phyloP scores from a whole-genome alignment of 164 flowering plant genomes.

The Annona squamosa region DNA sequence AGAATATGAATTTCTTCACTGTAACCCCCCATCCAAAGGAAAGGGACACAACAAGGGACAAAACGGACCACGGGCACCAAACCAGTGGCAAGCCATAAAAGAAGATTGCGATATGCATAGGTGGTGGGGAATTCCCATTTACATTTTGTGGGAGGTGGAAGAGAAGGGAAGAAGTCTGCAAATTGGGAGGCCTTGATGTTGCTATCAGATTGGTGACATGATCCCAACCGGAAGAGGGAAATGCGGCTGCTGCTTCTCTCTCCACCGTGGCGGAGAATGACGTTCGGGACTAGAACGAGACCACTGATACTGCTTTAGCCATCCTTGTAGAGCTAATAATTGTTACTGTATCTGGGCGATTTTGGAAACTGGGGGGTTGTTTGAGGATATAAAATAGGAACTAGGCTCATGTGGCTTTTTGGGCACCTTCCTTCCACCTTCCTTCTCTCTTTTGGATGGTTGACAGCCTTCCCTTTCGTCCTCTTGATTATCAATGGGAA shows the following conservation, averaged over 20 bases:
- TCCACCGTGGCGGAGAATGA: not conserved
- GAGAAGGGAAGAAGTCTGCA: not conserved
- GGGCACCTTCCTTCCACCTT: not conserved
- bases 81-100: not conserved
- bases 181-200: slow-evolving; percentile 1
- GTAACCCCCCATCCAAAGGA: not conserved
- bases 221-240: not conserved
- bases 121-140: not conserved
- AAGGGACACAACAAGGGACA: not conserved
- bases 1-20: not conserved
- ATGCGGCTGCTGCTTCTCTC: not conserved
- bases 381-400: not conserved
- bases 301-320: not conserved
- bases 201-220: not conserved
- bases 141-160: slow-evolving; percentile 1
- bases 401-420: not conserved
- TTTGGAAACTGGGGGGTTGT: not conserved
- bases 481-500: not conserved
- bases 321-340: not conserved
- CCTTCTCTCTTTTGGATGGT: not conserved
- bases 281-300: not conserved
- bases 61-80: slow-evolving; percentile 3
- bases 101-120: not conserved
- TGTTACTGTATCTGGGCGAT: not conserved
- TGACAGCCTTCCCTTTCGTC: not conserved